Evolutionary conservation across 106 monocot genomes (phyloP).

Genomic region (Dioscorea dumetorum): DNA sequence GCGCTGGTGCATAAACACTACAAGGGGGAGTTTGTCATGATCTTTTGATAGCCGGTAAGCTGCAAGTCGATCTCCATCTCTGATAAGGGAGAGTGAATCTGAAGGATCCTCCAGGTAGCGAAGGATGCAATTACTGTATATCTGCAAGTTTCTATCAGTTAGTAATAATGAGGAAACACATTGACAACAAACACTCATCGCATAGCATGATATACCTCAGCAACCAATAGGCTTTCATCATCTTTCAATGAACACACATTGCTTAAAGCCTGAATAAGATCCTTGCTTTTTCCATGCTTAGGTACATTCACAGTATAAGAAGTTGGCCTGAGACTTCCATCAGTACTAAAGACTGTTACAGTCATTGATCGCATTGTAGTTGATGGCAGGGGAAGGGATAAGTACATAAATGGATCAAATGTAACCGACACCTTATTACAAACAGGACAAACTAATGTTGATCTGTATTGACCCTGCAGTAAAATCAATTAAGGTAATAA

Average conservation of each 20-base stretch:
- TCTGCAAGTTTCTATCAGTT: conserved; percentile 27
- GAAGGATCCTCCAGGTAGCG: conserved; percentile 84
- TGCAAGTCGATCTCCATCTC: conserved; percentile 79
- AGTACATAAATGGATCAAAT: conserved; percentile 99
- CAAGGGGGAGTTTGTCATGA: conserved; percentile 28
- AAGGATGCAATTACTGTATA: conserved; percentile 65
- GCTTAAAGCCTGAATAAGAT: conserved; percentile 67
- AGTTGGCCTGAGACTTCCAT: conserved; percentile 58
- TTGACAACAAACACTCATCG: background rate
- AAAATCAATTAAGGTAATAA: conserved; percentile 1
- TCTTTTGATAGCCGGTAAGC: conserved; percentile 74
- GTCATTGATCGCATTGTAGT: conserved; percentile 79
- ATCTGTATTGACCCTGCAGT: conserved; percentile 87
- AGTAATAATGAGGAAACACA: background rate
- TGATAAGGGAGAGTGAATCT: conserved; percentile 74
- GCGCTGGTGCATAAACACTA: conserved; percentile 76
- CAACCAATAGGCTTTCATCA: conserved; percentile 71
- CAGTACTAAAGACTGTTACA: conserved; percentile 66
- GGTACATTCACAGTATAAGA: conserved; percentile 63
- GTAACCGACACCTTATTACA: conserved; percentile 84
- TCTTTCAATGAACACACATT: conserved; percentile 66
- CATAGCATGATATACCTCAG: conserved; percentile 54
- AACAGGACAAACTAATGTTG: conserved; percentile 83
- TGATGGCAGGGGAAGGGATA: conserved; percentile 87
- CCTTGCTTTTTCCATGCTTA: conserved; percentile 71